phyloP scores from a whole-genome alignment of 441 rosid genomes.

The Adansonia madagascariensis region DNA sequence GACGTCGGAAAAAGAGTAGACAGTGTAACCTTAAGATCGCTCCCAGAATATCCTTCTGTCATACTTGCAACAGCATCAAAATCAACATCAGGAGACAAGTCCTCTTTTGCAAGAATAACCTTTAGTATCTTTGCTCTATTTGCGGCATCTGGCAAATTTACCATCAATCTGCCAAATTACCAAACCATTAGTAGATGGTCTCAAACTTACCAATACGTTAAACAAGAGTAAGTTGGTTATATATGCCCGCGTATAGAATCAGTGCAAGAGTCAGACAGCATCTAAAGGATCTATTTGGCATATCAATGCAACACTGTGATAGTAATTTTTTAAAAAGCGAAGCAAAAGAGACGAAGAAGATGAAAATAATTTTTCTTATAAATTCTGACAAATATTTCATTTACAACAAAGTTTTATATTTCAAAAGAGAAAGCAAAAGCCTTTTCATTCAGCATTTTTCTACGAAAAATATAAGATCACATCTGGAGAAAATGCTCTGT shows the following conservation, averaged over 20 bases:
- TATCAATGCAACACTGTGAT: constrained; percentile 3
- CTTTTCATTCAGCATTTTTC: not conserved
- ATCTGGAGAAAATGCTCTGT: not conserved
- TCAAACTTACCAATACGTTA: not conserved
- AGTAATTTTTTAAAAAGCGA: not conserved
- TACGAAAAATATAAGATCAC: not conserved
- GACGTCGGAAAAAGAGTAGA: constrained; percentile 9
- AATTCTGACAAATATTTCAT: not conserved
- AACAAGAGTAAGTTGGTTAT: not conserved
- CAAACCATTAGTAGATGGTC: constrained; percentile 5
- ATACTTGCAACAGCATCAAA: constrained; percentile 73
- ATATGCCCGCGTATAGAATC: not conserved
- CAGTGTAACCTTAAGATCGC: constrained; percentile 80
- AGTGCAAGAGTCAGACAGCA: not conserved
- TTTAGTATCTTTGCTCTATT: constrained; percentile 82
- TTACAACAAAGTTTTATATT: not conserved
- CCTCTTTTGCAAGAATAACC: constrained; percentile 85
- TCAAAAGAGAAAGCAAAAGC: constrained; percentile 3
- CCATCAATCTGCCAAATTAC: constrained; percentile 66
- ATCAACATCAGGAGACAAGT: constrained; percentile 71
- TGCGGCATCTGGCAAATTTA: constrained; percentile 81
- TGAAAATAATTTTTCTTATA: not conserved
- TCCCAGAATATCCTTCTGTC: constrained; percentile 88
- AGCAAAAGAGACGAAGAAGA: not conserved
- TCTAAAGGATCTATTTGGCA: constrained; percentile 11